Conservation (phyloP, 2,329 filamentous ascomycete species). For the Hypoxylon sp. region DNA sequence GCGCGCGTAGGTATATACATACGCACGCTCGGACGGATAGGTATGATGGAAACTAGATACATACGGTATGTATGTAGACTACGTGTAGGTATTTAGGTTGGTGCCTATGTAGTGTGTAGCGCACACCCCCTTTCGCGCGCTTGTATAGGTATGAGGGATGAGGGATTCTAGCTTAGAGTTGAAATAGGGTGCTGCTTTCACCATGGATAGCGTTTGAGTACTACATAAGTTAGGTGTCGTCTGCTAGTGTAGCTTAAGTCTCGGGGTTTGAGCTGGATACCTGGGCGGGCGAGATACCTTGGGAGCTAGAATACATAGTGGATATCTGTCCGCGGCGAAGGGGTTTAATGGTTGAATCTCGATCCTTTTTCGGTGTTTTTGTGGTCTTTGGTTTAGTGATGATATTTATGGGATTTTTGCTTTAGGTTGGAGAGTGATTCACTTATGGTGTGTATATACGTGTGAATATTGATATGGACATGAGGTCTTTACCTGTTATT, state of each 20-base stretch:
- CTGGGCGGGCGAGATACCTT: too few species aligned
- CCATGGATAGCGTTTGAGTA: not conserved
- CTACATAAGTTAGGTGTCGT: too few species aligned
- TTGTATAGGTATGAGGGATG: conserved; percentile 11
- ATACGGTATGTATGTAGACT: not conserved
- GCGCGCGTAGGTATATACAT: not conserved
- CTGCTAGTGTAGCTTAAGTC: not conserved
- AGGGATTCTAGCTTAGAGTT: conserved; percentile 1
- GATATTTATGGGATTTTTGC: too few species aligned
- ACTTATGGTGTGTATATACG: too few species aligned
- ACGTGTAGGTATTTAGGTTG: too few species aligned
- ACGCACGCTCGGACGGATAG: not conserved
- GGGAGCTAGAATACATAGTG: too few species aligned
- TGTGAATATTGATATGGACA: too few species aligned
- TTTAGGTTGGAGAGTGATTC: too few species aligned
- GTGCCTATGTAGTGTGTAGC: conserved; percentile 1
- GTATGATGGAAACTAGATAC: not conserved
- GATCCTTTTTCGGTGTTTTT: not conserved
- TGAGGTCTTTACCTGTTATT: too few species aligned
- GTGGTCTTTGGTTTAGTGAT: too few species aligned
- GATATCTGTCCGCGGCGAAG: too few species aligned
- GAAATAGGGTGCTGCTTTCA: not conserved
- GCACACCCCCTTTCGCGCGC: conserved; percentile 8
- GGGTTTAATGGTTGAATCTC: not conserved
- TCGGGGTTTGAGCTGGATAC: conserved; percentile 9